A percentile compares a stretch with the other conserved stretches of the same genome.
phyloP scores from a whole-genome alignment of 345 rosid species.

The Pugionium cornutum region DNA sequence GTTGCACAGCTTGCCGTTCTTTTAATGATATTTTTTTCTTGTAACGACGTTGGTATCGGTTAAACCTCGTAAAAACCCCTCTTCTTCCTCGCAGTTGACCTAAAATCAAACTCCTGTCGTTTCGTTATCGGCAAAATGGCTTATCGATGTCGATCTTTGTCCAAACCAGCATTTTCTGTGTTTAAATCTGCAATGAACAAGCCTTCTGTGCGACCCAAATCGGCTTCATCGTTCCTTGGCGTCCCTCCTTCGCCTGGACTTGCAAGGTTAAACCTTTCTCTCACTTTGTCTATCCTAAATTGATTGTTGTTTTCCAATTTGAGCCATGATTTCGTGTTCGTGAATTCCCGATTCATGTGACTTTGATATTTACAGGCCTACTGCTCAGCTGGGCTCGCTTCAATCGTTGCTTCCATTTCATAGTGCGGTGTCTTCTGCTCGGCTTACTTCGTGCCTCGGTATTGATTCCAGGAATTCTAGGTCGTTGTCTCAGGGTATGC shows the following conservation, averaged over 20 bases:
- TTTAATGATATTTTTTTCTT: too few relatives aligned
- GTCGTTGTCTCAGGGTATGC: constrained; percentile 98
- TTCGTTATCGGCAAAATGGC: constrained; percentile 51
- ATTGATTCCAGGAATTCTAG: constrained; percentile 71
- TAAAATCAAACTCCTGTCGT: too few relatives aligned
- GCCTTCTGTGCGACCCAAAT: constrained; percentile 49
- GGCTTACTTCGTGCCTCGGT: constrained; percentile 87
- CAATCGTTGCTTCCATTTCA: constrained; percentile 85
- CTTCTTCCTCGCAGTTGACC: too few relatives aligned
- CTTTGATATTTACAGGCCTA: constrained; percentile 48
- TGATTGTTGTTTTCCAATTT: not conserved
- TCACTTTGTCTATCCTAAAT: not conserved
- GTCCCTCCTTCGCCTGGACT: constrained; percentile 48
- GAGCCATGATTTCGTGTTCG: not conserved
- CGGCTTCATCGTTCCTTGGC: constrained; percentile 45
- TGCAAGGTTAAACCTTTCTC: constrained; percentile 46
- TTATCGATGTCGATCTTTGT: constrained; percentile 19
- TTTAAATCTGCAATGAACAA: constrained; percentile 58
- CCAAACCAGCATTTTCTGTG: constrained; percentile 1
- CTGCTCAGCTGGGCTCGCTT: constrained; percentile 40
- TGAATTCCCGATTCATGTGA: not conserved
- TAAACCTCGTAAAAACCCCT: too few relatives aligned
- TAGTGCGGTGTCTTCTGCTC: constrained; percentile 76
- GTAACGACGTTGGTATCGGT: too few relatives aligned
- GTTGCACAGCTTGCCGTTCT: too few relatives aligned